phyloP scores from a whole-genome alignment of 75 land plant genomes.

The Selaginella tamariscina region DNA sequence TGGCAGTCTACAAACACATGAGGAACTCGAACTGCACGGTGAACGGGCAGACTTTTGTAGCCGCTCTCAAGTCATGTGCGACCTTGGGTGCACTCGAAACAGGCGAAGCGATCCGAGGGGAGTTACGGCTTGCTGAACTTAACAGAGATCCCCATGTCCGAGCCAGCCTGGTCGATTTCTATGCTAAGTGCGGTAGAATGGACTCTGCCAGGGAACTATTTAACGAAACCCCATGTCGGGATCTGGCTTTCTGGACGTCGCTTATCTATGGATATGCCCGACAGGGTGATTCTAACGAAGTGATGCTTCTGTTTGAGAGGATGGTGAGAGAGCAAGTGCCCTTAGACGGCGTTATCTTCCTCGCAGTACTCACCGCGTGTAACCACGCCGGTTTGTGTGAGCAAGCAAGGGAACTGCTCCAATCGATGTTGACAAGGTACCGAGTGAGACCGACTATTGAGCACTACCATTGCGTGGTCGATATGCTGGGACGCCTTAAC shows the following conservation, averaged over 20 bases:
- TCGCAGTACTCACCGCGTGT: too few species aligned
- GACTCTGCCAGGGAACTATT: constrained; percentile 1
- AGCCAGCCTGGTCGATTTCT: constrained; percentile 33
- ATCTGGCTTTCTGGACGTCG: constrained; percentile 39
- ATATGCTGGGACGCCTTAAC: constrained; percentile 39
- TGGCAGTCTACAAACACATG: too few species aligned
- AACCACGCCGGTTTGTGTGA: too few species aligned
- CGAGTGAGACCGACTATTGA: constrained; percentile 29
- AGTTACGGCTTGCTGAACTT: too few species aligned
- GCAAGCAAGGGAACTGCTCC: too few species aligned
- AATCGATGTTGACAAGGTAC: constrained; percentile 27
- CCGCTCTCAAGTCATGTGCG: too few species aligned
- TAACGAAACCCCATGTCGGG: constrained; percentile 18
- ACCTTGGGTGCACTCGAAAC: too few species aligned
- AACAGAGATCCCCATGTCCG: constrained; percentile 30
- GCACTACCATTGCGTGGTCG: constrained; percentile 54
- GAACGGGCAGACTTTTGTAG: too few species aligned
- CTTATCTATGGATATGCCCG: constrained; percentile 46
- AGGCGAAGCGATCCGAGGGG: too few species aligned
- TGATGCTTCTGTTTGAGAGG: not conserved
- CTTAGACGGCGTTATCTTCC: constrained; percentile 10
- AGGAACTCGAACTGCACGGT: too few species aligned
- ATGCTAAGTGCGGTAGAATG: constrained; percentile 23
- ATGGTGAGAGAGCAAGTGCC: not conserved
- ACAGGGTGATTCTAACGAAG: constrained; percentile 18